Evolutionary conservation across 208 protist genomes (phyloP).

Genomic region (Trypanosoma congolense): DNA sequence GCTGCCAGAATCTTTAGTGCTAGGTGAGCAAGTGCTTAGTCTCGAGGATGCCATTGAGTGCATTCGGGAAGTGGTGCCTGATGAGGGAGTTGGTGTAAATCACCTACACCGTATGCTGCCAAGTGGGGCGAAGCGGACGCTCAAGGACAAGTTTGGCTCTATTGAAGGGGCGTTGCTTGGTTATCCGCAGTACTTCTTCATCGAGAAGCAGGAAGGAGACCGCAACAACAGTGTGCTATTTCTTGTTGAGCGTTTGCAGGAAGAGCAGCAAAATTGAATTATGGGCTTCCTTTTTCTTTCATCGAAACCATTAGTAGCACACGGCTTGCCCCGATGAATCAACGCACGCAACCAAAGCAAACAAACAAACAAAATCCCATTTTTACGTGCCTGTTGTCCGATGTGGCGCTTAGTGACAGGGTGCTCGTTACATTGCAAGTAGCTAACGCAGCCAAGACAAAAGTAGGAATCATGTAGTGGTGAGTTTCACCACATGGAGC

Average conservation of each 20-base stretch:
- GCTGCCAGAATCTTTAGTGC: constrained; percentile 5
- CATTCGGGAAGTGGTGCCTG: constrained; percentile 50
- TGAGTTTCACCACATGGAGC: too few species aligned
- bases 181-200: constrained; percentile 75
- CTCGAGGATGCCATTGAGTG: constrained; percentile 71
- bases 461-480: too few species aligned
- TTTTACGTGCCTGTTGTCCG: too few species aligned
- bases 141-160: constrained; percentile 57
- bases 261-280: too few species aligned
- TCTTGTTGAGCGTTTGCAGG: constrained; percentile 28
- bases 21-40: constrained; percentile 15
- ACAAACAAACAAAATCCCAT: too few species aligned
- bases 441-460: too few species aligned
- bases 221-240: constrained; percentile 14
- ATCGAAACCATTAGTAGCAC: too few species aligned
- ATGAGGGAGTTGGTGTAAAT: constrained; percentile 48
- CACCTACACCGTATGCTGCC: constrained; percentile 48
- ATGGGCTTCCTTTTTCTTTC: too few species aligned
- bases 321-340: too few species aligned
- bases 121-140: constrained; percentile 25
- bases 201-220: constrained; percentile 21
- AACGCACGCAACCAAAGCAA: too few species aligned
- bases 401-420: too few species aligned
- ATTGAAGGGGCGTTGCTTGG: constrained; percentile 33
- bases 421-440: too few species aligned